Evolutionary conservation across 1,284 basidiomycete genomes (phyloP), one percentile per base, ranked within the genome.

Genomic region (Ceratobasidium theobromae): DNA sequence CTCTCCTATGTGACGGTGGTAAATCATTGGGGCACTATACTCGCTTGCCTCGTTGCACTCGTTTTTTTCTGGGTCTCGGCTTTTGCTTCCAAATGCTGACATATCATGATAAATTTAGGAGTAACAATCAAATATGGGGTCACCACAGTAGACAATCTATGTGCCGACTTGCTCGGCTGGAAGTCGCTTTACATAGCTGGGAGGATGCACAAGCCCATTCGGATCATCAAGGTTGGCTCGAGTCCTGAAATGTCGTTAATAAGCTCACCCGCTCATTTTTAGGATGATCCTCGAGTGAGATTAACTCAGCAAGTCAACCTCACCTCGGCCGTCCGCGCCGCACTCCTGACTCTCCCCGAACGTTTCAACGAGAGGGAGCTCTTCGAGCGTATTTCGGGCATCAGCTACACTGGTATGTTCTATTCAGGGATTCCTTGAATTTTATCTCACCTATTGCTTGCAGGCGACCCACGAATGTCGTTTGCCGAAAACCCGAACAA

Each of bases 61-160:
- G 46, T 62, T 28, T 25, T 41, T 9, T 11, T 45, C 43, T 21
- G 9, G 43, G 18, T 21, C 43, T 45, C 14, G 51, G 40, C 43
- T 54, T 41, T 49, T 48, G 58, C 38, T 65, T 49, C 46, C 70
- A 45, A 62, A 41, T 57, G 18, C 41, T 32, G 52, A 46, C 32
- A 55, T 72, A 67, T 57, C 30, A 46, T 49, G 18, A n/a, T n/a
- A n/a, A n/a, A n/a, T 23, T 23, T 45, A 64, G 60, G 60, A 8
- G 60, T 64, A 91, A 87, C 84, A 55, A 91, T 98, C 78, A 99
- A 99, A 78, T 99, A 99, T 75, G 96, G 96, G n/a, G 88, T 98
- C 27, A 95, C 96, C 33, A 93, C 92, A 0, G 84, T 97, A 6
- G 91, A 96, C 72, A 88, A 88, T 66, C 83, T 99, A 30, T 93